Conservation (phyloP, 2,329 filamentous ascomycete species). For the Rosellinia necatrix region DNA sequence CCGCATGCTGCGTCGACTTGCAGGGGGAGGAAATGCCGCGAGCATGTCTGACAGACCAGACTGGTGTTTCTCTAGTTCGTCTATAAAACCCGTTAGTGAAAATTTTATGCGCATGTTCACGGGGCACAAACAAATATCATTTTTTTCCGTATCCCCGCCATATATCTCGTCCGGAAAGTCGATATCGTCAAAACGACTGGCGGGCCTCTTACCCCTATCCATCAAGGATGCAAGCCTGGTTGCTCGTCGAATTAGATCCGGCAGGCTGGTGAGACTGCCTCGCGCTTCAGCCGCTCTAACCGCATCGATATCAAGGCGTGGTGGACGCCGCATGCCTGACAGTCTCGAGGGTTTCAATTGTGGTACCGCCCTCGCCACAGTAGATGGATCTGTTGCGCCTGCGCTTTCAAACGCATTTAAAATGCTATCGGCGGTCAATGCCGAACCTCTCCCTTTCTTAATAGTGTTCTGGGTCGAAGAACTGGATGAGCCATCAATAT, state of each 20-base stretch:
- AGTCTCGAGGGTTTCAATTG: slow-evolving; percentile 48
- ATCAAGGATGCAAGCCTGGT: slow-evolving; percentile 86
- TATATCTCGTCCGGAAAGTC: slow-evolving; percentile 55
- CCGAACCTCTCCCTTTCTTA: slow-evolving; percentile 33
- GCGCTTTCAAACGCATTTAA: slow-evolving; percentile 57
- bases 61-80: slow-evolving; percentile 49
- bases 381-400: slow-evolving; percentile 49
- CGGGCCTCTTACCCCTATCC: slow-evolving; percentile 74
- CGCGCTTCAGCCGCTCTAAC: slow-evolving; percentile 80
- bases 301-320: slow-evolving; percentile 79
- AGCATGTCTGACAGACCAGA: slow-evolving; percentile 68
- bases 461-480: slow-evolving; percentile 49
- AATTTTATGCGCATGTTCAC: neutral
- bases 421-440: slow-evolving; percentile 52
- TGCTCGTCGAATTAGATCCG: slow-evolving; percentile 87
- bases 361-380: slow-evolving; percentile 35
- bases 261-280: slow-evolving; percentile 88
- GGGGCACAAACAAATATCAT: slow-evolving; percentile 45
- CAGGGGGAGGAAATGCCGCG: slow-evolving; percentile 67
- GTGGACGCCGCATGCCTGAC: slow-evolving; percentile 67
- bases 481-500: slow-evolving; percentile 52
- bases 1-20: slow-evolving; percentile 47
- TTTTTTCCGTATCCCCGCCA: slow-evolving; percentile 46
- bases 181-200: slow-evolving; percentile 61
- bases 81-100: slow-evolving; percentile 34